These are phyloP conservation scores for Pogostemon cablin DNA, from an alignment of 257 asterid species.

Conservation along the genomic window DNA sequence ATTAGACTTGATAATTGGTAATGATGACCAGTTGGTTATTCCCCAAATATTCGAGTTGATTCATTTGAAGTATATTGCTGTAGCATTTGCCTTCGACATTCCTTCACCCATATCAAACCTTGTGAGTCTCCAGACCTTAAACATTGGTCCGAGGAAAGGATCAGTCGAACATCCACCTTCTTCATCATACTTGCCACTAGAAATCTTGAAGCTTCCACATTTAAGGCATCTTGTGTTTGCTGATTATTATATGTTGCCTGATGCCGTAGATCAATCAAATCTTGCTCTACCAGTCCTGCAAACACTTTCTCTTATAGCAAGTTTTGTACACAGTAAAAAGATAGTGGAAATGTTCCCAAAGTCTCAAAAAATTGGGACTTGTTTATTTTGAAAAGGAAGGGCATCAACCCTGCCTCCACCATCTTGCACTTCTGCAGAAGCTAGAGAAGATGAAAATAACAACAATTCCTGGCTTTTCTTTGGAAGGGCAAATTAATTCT, in stretches of 20 bases:
- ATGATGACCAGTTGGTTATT: background rate
- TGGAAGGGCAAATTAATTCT: background rate
- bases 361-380: conserved; percentile 15
- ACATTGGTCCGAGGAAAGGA: background rate
- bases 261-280: background rate
- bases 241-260: background rate
- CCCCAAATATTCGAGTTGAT: background rate
- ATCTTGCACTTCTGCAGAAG: conserved; percentile 1
- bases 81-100: background rate
- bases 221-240: conserved; percentile 9
- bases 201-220: conserved; percentile 3
- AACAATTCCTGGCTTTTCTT: too few species aligned
- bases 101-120: conserved; percentile 22
- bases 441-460: conserved; percentile 18
- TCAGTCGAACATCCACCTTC: too few species aligned
- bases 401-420: background rate
- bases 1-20: background rate
- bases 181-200: background rate
- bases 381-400: background rate
- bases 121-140: conserved; percentile 32
- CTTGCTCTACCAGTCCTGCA: conserved; percentile 5
- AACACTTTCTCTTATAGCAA: background rate
- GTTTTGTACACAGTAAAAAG: too few species aligned
- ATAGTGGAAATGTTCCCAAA: background rate
- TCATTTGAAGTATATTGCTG: background rate